Percentiles rank a stretch among this genome's conserved stretches.
Conservation (phyloP, 2,329 filamentous ascomycete species). For the Fusarium sulawesiense region DNA sequence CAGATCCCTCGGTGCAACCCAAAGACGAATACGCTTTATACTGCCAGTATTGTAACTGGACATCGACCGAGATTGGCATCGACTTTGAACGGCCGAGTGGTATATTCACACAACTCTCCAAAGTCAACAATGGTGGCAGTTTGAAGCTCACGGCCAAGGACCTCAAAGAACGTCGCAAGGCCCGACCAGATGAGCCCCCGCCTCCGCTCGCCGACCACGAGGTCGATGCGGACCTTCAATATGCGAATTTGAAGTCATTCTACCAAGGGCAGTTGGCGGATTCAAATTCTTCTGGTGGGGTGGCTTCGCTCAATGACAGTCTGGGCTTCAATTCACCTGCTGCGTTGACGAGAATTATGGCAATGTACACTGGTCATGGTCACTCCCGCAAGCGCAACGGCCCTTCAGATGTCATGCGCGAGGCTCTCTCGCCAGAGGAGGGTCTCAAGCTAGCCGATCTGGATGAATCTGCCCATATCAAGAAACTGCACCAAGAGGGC, state of each 20-base stretch:
- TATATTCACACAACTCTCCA: slow-evolving; percentile 82
- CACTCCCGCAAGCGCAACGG: slow-evolving; percentile 73
- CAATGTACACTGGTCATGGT: slow-evolving; percentile 78
- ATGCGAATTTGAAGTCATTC: slow-evolving; percentile 79
- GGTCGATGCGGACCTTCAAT: slow-evolving; percentile 75
- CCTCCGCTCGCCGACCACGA: slow-evolving; percentile 56
- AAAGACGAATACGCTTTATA: slow-evolving; percentile 78
- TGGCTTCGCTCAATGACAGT: slow-evolving; percentile 52
- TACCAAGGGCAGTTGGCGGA: slow-evolving; percentile 83
- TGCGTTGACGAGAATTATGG: slow-evolving; percentile 90
- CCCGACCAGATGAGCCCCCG: slow-evolving; percentile 53
- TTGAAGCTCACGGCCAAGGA: slow-evolving; percentile 63
- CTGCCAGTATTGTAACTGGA: slow-evolving; percentile 95
- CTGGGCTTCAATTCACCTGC: slow-evolving; percentile 78
- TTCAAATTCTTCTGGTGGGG: slow-evolving; percentile 62
- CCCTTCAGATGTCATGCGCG: slow-evolving; percentile 80
- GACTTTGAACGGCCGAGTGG: slow-evolving; percentile 90
- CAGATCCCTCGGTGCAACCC: slow-evolving; percentile 51
- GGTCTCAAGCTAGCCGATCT: slow-evolving; percentile 74
- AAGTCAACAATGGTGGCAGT: slow-evolving; percentile 72
- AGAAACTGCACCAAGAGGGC: slow-evolving; percentile 67
- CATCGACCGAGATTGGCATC: slow-evolving; percentile 87
- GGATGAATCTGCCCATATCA: slow-evolving; percentile 71
- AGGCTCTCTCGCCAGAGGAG: slow-evolving; percentile 77
- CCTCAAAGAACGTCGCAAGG: slow-evolving; percentile 63